Evolutionary conservation across 306 rosid species (phyloP).

Genomic region (Trifolium pratense): DNA sequence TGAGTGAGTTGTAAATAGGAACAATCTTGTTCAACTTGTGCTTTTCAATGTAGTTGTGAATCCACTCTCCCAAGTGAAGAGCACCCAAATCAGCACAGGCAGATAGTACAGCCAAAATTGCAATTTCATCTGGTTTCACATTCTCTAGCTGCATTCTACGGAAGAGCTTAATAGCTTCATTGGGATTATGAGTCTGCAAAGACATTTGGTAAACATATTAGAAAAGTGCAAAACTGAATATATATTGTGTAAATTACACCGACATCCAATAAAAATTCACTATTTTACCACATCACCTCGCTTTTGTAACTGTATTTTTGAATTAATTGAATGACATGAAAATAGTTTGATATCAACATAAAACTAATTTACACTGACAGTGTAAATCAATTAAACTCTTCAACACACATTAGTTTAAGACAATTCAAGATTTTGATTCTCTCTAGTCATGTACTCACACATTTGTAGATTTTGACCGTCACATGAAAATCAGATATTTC

Average conservation of each 20-base stretch:
- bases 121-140: constrained; percentile 67
- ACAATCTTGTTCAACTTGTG: constrained; percentile 48
- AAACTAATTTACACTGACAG: background rate
- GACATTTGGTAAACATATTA: constrained; percentile 6
- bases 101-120: constrained; percentile 66
- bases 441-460: background rate
- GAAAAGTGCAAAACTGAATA: background rate
- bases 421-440: background rate
- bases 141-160: constrained; percentile 59
- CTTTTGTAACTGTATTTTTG: background rate
- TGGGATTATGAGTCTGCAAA: constrained; percentile 47
- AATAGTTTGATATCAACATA: too few relatives aligned
- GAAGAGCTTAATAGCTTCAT: constrained; percentile 61
- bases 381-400: background rate
- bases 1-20: constrained; percentile 62
- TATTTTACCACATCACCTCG: background rate
- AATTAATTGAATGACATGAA: background rate
- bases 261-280: background rate
- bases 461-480: background rate
- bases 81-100: constrained; percentile 81
- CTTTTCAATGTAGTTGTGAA: constrained; percentile 60
- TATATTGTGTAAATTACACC: background rate
- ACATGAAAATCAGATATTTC: background rate
- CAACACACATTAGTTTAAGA: background rate
- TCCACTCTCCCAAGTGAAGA: constrained; percentile 66